Base-by-base conservation (phyloP, 106 monocot species). In the Dioscorea dumetorum region DNA sequence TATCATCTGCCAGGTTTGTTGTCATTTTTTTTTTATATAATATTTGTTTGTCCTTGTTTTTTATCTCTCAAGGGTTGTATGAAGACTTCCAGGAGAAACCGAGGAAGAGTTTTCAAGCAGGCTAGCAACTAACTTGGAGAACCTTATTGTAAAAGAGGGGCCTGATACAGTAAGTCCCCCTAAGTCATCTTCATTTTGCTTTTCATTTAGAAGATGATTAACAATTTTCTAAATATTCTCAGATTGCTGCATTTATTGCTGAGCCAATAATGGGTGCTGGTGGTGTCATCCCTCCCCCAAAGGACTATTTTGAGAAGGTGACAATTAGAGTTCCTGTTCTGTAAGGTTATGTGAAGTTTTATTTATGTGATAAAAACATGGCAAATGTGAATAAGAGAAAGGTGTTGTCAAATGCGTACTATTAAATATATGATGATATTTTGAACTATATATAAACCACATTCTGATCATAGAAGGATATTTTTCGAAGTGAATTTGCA, bases 161-260 rank as follows among this genome's bases (percentile, higher is more conserved):
- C 97, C 92, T 61, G 97, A 99, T 12, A 99, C 97, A 21, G 97
- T 99, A 86, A 59, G 10, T 32, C 33, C 24, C 54, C 34, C 33
- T 4, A 20, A 17, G 41, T 41, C 1, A 15, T 21, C 41, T 48
- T 9, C 64, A n/a, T 28, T 41, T 41, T 41, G 41, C 5, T 54
- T 54, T 18, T 3, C 62, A 12, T 7, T 32, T 8, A 62, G 41
- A 41, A 41, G 41, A 41, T 41, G 41, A 41, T 28, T 41, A 41
- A 6, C 10, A 10, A 41, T 62, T 19, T 22, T 48, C 15, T 41
- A 41, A 41, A 41, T 41, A 10, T 41, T 41, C 9, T 41, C 41
- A 99, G 97, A 99, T 99, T 87, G 97, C 97, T 32, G 97, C 97
- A 68, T 99, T 99, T 66, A 99, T 99, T 70, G 97, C 97, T 68